Percentiles rank a stretch among this genome's conserved stretches.
Conservation (phyloP, 768 basidiomycete species). For the Rhodotorula kratochvilovae region DNA sequence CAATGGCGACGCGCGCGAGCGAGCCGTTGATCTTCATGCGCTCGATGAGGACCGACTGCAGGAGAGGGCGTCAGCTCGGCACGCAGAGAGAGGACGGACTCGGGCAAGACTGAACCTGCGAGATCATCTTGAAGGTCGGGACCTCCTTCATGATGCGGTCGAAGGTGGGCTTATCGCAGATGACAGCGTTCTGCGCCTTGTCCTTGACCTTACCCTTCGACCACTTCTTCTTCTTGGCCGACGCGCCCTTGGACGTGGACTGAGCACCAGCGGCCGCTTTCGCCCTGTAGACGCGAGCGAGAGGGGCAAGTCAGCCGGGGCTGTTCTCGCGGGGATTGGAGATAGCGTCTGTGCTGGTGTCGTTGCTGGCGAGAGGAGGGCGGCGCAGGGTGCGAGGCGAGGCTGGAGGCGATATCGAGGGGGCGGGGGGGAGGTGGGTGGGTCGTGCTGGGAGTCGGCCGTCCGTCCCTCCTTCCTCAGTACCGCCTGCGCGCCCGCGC, state of each 20-base stretch:
- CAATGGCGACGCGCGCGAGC: slow-evolving; percentile 71
- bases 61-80: slow-evolving; percentile 55
- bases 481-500: too few species aligned
- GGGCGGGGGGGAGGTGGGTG: not conserved
- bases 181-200: slow-evolving; percentile 95
- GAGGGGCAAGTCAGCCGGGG: not conserved
- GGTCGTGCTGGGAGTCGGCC: too few species aligned
- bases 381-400: too few species aligned
- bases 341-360: too few species aligned
- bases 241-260: slow-evolving; percentile 60
- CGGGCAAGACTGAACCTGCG: slow-evolving; percentile 60
- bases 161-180: slow-evolving; percentile 74
- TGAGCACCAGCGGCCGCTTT: slow-evolving; percentile 34
- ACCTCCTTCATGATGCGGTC: slow-evolving; percentile 83
- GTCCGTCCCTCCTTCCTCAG: not conserved
- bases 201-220: slow-evolving; percentile 99
- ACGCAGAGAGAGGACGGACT: not conserved
- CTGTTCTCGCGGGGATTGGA: not conserved
- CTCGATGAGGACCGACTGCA: slow-evolving; percentile 95
- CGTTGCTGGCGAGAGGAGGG: too few species aligned
- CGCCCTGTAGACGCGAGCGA: slow-evolving; percentile 9
- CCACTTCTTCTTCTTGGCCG: slow-evolving; percentile 99
- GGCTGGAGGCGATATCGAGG: not conserved
- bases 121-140: slow-evolving; percentile 98
- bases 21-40: slow-evolving; percentile 94